phyloP scores from a whole-genome alignment of 1,284 basidiomycete genomes.

The Phylloporus gajari region DNA sequence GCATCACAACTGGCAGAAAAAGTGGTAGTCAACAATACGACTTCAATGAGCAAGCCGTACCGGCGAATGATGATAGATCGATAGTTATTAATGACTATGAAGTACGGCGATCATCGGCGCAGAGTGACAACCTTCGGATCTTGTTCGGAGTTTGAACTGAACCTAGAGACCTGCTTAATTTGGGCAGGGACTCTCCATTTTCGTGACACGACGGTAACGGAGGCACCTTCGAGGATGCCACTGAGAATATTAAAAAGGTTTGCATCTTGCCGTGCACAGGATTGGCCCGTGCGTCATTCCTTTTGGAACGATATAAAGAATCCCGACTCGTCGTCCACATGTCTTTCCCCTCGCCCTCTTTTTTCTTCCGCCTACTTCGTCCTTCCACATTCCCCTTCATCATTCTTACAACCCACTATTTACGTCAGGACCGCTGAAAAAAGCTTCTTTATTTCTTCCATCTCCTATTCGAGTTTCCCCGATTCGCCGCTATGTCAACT shows the following conservation, averaged over 20 bases:
- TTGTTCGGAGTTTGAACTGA: slow-evolving; percentile 31
- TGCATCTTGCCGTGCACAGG: slow-evolving; percentile 29
- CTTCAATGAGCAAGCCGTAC: no score
- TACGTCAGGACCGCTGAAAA: slow-evolving; percentile 35
- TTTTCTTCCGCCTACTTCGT: slow-evolving; percentile 35
- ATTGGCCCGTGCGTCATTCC: slow-evolving; percentile 42
- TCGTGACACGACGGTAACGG: slow-evolving; percentile 19
- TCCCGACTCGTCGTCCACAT: slow-evolving; percentile 17
- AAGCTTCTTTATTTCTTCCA: slow-evolving; percentile 20
- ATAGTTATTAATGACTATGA: no score
- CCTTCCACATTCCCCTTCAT: slow-evolving; percentile 21
- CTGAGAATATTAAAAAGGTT: slow-evolving; percentile 29
- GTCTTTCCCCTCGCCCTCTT: slow-evolving; percentile 17
- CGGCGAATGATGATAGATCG: no score
- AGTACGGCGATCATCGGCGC: slow-evolving; percentile 24
- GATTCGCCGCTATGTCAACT: slow-evolving; percentile 41
- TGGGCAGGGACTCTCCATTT: slow-evolving; percentile 27
- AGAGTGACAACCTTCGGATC: slow-evolving; percentile 32
- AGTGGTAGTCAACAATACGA: no score
- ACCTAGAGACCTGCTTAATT: slow-evolving; percentile 43
- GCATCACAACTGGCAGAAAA: no score
- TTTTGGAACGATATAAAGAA: slow-evolving; percentile 39
- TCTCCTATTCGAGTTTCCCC: slow-evolving; percentile 26
- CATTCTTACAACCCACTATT: slow-evolving; percentile 27
- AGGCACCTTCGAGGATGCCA: slow-evolving; percentile 39